phyloP scores from a whole-genome alignment of 106 monocot genomes.

The Dioscorea alata region DNA sequence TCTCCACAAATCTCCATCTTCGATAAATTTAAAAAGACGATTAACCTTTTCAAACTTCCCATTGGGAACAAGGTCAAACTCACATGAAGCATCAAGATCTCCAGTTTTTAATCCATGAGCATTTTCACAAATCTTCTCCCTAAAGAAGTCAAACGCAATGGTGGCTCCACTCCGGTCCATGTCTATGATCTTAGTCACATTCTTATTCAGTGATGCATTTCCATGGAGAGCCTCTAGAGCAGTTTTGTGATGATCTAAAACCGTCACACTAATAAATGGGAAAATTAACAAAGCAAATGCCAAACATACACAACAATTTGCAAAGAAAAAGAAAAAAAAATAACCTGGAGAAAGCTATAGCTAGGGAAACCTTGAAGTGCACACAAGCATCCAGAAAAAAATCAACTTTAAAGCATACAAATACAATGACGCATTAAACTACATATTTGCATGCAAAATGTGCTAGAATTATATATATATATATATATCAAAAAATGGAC shows the following conservation, averaged over 20 bases:
- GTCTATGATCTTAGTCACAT: constrained; percentile 79
- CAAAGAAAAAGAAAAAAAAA: too few species aligned
- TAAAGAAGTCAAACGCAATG: constrained; percentile 82
- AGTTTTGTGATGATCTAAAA: constrained; percentile 98
- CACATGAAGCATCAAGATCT: background rate
- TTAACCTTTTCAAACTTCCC: constrained; percentile 45
- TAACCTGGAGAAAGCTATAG: too few species aligned
- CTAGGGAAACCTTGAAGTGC: too few species aligned
- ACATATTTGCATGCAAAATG: too few species aligned
- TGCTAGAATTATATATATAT: background rate
- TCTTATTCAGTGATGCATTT: constrained; percentile 30
- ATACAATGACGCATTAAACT: too few species aligned
- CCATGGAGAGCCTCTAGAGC: constrained; percentile 56
- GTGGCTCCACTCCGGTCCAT: constrained; percentile 93
- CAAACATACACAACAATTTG: background rate
- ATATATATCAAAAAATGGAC: background rate
- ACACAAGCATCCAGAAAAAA: too few species aligned
- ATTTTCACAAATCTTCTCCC: constrained; percentile 37
- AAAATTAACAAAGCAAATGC: background rate
- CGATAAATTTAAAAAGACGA: constrained; percentile 67
- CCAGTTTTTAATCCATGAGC: constrained; percentile 6
- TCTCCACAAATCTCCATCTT: constrained; percentile 95
- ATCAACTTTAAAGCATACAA: too few species aligned
- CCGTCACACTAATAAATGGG: constrained; percentile 49
- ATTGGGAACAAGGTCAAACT: constrained; percentile 28